Evolutionary conservation across 495 filamentous ascomycete genomes (phyloP), one percentile per base, ranked within the genome.

Genomic region (Polyplosphaeria fusca): DNA sequence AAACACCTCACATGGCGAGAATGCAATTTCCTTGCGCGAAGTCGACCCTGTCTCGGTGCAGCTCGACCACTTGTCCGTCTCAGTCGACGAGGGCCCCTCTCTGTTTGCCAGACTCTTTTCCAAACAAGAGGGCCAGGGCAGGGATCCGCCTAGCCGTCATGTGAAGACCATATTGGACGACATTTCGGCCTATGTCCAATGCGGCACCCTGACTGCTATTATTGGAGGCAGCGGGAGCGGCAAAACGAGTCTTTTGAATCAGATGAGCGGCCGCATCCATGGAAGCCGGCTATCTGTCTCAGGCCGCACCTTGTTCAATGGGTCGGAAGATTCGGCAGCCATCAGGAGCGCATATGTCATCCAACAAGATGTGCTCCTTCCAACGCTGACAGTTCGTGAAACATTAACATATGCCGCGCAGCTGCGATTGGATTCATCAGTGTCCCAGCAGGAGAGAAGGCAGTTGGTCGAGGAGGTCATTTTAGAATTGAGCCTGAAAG

Each of bases 221-320:
- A 81, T 89, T 47, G 86, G 86, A 4, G 81, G 84, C 4, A 86
- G 82, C 67, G 86, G 86, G 23, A 84, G 79, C 26, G 86, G 86
- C 2, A 89, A 88, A 71, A 90, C 86, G 2, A 83, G 84, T 5
- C 67, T 89, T 51, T 69, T 90, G 13, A 88, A 89, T 61, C 73
- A 79, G 13, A 79, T 90, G 73, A 82, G 86, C 16, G 77, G 82
- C 45, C 78, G 86, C 24, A 80, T 88, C 69, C 68, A 75, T 9
- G 77, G 80, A 28, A 73, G 72, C 12, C 74, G 76, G 32, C 70
- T 86, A 2, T 71, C 74, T 14, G 76, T 77, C 19, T 70, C 70
- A 11, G 85, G 85, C 2, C 62, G 61, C 0, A 78, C 79, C 0
- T 78, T 74, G 0, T 86, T 83, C 64, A 86, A 86, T 63, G 79